Percentiles rank a stretch among this genome's conserved stretches.
phyloP scores from a whole-genome alignment of 2,329 filamentous ascomycete species.

The Penicillium sp. region DNA sequence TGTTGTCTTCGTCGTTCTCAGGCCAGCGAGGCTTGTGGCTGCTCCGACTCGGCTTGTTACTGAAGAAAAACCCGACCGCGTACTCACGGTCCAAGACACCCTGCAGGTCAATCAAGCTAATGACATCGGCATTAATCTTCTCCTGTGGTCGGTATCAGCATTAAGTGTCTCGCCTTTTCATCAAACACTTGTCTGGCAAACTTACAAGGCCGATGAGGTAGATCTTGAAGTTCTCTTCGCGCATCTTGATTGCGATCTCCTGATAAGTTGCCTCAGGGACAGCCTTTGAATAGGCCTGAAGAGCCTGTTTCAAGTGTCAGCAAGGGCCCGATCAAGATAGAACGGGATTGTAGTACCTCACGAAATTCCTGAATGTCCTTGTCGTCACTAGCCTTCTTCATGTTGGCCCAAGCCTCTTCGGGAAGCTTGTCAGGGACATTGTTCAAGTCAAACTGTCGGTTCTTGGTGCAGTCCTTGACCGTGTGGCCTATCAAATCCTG shows the following conservation, averaged over 20 bases:
- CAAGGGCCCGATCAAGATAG: conserved; percentile 3
- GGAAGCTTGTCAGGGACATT: conserved; percentile 46
- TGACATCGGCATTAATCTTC: conserved; percentile 40
- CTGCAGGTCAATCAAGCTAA: conserved; percentile 51
- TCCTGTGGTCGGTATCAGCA: conserved; percentile 29
- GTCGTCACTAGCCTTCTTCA: conserved; percentile 48
- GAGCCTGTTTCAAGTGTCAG: conserved; percentile 27
- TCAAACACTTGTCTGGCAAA: not conserved
- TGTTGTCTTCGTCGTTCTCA: conserved; percentile 46
- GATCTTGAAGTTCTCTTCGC: conserved; percentile 45
- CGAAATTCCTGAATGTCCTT: conserved; percentile 51
- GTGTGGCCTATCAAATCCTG: conserved; percentile 38
- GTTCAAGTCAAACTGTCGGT: conserved; percentile 43
- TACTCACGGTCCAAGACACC: conserved; percentile 51
- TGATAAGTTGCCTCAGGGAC: conserved; percentile 44
- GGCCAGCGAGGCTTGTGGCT: conserved; percentile 50
- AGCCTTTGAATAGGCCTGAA: conserved; percentile 51
- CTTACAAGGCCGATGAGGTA: conserved; percentile 51
- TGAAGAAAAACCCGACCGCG: conserved; percentile 48
- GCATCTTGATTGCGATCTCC: conserved; percentile 50
- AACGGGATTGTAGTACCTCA: conserved; percentile 27
- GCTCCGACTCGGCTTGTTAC: conserved; percentile 44
- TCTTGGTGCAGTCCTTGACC: conserved; percentile 43
- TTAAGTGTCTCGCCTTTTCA: conserved; percentile 1
- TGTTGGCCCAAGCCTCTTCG: conserved; percentile 48